A percentile compares a stretch with the other conserved stretches of the same genome.
These are phyloP conservation scores for Colletotrichum sp. DNA, from an alignment of 2,329 filamentous ascomycete species.

Conservation along the genomic window DNA sequence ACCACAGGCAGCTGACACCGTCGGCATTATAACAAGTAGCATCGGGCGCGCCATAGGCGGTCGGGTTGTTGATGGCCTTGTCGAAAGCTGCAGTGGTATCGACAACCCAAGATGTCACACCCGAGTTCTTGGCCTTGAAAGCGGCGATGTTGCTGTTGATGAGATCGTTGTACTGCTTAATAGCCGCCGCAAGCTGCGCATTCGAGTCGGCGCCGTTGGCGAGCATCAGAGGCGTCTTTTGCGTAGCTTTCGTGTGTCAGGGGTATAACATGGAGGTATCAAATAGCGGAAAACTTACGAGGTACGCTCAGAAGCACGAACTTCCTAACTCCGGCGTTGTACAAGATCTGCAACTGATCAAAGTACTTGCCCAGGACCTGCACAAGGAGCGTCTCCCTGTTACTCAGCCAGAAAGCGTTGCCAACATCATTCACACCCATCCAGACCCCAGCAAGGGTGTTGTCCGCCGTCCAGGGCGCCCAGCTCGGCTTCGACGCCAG, in stretches of 20 bases:
- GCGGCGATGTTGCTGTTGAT: conserved; percentile 30
- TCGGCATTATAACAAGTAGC: conserved; percentile 45
- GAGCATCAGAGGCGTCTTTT: conserved; percentile 41
- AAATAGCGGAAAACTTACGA: conserved; percentile 24
- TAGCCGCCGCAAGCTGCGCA: conserved; percentile 34
- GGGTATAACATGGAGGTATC: neutral
- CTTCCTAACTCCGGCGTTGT: conserved; percentile 48
- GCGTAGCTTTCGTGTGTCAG: conserved; percentile 34
- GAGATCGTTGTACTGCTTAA: conserved; percentile 41
- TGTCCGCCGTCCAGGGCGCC: conserved; percentile 44
- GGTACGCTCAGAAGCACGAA: conserved; percentile 55
- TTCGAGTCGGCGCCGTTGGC: conserved; percentile 26
- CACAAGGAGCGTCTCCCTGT: conserved; percentile 30
- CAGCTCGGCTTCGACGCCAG: conserved; percentile 32
- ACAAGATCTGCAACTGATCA: conserved; percentile 44
- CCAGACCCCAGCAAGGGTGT: conserved; percentile 55
- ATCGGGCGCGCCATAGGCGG: conserved; percentile 44
- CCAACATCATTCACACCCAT: conserved; percentile 63
- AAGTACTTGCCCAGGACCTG: conserved; percentile 50
- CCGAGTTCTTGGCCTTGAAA: conserved; percentile 39
- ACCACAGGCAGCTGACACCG: conserved; percentile 50
- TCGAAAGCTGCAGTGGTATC: conserved; percentile 47
- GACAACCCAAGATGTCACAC: conserved; percentile 36
- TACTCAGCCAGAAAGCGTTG: conserved; percentile 45
- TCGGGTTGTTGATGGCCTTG: conserved; percentile 44